These are phyloP conservation scores for Cubamyces sp. DNA, from an alignment of 768 basidiomycete species.

Conservation along the genomic window DNA sequence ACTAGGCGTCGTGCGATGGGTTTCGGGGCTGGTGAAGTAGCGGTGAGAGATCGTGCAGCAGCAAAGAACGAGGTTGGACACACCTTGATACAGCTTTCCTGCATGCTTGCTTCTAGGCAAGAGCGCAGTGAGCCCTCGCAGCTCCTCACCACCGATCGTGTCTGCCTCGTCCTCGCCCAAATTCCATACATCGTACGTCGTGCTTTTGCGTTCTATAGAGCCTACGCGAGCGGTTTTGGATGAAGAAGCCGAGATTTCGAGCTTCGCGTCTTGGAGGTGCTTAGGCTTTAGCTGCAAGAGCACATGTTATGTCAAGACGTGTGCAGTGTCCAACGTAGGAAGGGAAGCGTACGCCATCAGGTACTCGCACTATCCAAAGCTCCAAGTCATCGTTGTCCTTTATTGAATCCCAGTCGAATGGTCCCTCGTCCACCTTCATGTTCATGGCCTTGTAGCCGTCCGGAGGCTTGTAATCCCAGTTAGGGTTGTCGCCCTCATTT, in stretches of 20 bases:
- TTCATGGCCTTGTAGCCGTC: conserved; percentile 53
- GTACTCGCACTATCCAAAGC: conserved; percentile 72
- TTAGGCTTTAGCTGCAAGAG: conserved; percentile 62
- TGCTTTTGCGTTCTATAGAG: conserved; percentile 53
- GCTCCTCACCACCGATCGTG: conserved; percentile 61
- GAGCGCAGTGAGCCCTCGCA: conserved; percentile 61
- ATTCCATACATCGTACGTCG: conserved; percentile 69
- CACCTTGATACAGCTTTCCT: conserved; percentile 63
- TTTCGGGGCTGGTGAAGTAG: conserved; percentile 52
- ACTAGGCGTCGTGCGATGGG: conserved; percentile 62
- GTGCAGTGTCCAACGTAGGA: not conserved
- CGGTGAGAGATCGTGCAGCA: not conserved
- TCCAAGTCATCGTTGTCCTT: conserved; percentile 60
- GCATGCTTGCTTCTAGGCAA: conserved; percentile 65
- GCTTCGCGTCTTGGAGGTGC: conserved; percentile 54
- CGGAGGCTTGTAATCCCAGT: conserved; percentile 68
- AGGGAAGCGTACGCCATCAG: conserved; percentile 57
- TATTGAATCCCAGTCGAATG: conserved; percentile 73
- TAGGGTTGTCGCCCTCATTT: conserved; percentile 57
- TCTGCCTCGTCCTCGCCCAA: conserved; percentile 48
- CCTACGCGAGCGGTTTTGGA: conserved; percentile 50
- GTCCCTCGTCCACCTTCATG: conserved; percentile 43
- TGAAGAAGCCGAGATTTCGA: conserved; percentile 47
- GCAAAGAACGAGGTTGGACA: conserved; percentile 5
- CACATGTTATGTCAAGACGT: not conserved